Conservation (phyloP, 805 yeast genomes). For the Lachancea fermentati region DNA sequence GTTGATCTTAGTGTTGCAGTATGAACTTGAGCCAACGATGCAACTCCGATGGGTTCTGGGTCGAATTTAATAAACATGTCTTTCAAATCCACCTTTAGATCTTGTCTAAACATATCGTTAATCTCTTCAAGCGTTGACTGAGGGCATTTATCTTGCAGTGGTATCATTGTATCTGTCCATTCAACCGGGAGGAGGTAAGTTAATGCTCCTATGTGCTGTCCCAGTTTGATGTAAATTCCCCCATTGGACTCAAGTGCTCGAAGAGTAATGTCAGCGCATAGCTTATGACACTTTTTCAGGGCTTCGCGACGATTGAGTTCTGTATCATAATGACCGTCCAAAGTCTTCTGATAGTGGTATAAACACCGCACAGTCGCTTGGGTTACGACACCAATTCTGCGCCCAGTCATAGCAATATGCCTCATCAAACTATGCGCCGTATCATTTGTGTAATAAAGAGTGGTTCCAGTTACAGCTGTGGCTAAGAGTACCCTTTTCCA, state of each 20-base stretch:
- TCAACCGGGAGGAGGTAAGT: constrained; percentile 85
- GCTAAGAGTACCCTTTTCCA: constrained; percentile 8
- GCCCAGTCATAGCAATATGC: constrained; percentile 34
- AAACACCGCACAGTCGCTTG: constrained; percentile 72
- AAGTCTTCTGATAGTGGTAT: constrained; percentile 53
- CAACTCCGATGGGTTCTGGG: constrained; percentile 82
- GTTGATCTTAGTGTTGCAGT: constrained; percentile 51
- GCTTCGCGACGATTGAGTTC: constrained; percentile 47
- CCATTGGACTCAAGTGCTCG: constrained; percentile 79
- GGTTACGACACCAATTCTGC: constrained; percentile 56
- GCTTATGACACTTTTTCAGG: constrained; percentile 58
- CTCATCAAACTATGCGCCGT: constrained; percentile 20
- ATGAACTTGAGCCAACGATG: constrained; percentile 95
- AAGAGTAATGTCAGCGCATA: constrained; percentile 75
- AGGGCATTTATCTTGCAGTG: constrained; percentile 89
- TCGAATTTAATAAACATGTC: constrained; percentile 66
- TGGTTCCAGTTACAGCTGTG: constrained; percentile 14
- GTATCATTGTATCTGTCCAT: constrained; percentile 94
- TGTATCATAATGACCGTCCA: constrained; percentile 40
- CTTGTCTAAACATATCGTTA: constrained; percentile 56
- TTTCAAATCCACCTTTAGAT: constrained; percentile 53
- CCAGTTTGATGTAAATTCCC: constrained; percentile 88
- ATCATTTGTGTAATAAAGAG: constrained; percentile 25
- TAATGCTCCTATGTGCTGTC: constrained; percentile 91
- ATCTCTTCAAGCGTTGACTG: constrained; percentile 67